Conservation (phyloP, 306 rosid species). For the Sophora flavescens region DNA sequence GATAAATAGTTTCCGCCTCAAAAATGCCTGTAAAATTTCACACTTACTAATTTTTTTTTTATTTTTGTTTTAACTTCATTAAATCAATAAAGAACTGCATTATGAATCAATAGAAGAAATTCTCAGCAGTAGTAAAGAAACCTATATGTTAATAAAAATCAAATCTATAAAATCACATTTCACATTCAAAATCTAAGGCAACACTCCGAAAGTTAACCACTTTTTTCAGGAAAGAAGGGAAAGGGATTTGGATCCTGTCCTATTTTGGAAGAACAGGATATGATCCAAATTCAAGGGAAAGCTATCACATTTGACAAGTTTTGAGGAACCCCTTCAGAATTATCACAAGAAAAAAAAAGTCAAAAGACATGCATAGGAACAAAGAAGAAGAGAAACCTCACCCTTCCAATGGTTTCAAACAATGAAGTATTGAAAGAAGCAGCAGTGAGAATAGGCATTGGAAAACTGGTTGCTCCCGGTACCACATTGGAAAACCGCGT, state of each 20-base stretch:
- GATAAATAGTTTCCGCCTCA: conserved; percentile 6
- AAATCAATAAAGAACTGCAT: not conserved
- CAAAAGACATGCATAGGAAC: not conserved
- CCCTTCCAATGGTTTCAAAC: conserved; percentile 90
- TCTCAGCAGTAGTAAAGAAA: not conserved
- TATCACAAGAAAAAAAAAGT: not conserved
- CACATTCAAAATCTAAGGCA: not conserved
- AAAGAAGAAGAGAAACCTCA: conserved; percentile 20
- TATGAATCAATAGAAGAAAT: not conserved
- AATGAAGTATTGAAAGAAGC: conserved; percentile 59
- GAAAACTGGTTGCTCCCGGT: conserved; percentile 58
- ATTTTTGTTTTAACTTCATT: conserved; percentile 1
- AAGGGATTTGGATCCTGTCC: no score
- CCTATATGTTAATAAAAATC: not conserved
- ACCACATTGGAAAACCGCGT: conserved; percentile 45
- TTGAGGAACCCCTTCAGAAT: not conserved
- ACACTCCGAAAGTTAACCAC: not conserved
- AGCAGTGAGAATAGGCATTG: conserved; percentile 57
- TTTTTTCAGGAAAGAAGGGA: not conserved
- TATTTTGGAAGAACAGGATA: no score
- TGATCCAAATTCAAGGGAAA: no score
- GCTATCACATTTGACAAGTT: not conserved
- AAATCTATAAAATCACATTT: not conserved
- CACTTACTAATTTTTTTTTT: not conserved
- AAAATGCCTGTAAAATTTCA: not conserved